A percentile compares a stretch with the other conserved stretches of the same genome.
Conservation (phyloP, 768 basidiomycete species). For the Termitomyces sp. region DNA sequence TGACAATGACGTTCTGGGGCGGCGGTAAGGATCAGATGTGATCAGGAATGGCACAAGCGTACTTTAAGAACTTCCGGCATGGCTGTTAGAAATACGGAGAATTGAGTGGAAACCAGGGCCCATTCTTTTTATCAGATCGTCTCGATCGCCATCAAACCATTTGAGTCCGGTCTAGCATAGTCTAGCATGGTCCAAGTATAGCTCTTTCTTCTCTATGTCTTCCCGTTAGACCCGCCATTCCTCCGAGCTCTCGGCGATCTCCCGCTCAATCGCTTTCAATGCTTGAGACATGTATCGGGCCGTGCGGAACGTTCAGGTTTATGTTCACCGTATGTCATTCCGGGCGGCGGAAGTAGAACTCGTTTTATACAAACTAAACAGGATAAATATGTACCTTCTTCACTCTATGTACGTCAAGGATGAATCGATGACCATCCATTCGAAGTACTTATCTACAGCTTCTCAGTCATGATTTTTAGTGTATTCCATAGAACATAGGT, state of each 20-base stretch:
- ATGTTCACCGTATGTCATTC: background rate
- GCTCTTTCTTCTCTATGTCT: background rate
- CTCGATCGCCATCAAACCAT: constrained; percentile 4
- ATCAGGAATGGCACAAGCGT: constrained; percentile 22
- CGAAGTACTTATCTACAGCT: background rate
- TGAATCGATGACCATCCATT: background rate
- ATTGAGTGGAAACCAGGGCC: background rate
- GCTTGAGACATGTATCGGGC: background rate
- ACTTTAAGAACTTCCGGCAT: constrained; percentile 38
- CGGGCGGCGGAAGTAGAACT: no score
- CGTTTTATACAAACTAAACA: background rate
- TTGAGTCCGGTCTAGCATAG: background rate
- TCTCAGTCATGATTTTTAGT: background rate
- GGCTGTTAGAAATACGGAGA: constrained; percentile 1
- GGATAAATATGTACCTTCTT: background rate
- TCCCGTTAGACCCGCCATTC: background rate
- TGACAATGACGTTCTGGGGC: constrained; percentile 39
- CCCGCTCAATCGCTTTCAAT: background rate
- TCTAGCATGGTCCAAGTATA: background rate
- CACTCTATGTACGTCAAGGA: background rate
- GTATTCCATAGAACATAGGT: background rate
- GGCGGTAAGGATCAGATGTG: constrained; percentile 17
- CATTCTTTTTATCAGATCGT: constrained; percentile 13
- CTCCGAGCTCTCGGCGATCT: background rate
- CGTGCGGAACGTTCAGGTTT: background rate